Percentiles rank a stretch among this genome's conserved stretches.
These are phyloP conservation scores for Penicillium dipodomyicola DNA, from an alignment of 495 filamentous ascomycete species.

Conservation along the genomic window DNA sequence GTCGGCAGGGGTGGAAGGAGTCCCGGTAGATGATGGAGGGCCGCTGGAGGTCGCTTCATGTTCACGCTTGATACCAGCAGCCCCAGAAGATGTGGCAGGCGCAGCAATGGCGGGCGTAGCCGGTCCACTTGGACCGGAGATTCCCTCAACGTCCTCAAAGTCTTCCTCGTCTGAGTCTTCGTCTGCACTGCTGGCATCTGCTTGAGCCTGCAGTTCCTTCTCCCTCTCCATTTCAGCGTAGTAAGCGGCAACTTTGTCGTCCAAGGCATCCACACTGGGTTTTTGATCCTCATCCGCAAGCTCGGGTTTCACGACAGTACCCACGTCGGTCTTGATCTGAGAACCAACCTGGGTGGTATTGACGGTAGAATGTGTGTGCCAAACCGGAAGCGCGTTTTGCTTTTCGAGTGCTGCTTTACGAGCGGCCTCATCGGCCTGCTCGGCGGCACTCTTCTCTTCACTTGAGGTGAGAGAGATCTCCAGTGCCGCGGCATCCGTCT, in stretches of 20 bases:
- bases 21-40: conserved; percentile 42
- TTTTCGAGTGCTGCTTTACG: conserved; percentile 71
- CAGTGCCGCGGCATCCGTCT: conserved; percentile 67
- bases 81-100: conserved; percentile 20
- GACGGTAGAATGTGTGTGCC: conserved; percentile 88
- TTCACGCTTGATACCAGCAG: conserved; percentile 40
- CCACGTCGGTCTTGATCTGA: conserved; percentile 37
- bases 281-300: conserved; percentile 57
- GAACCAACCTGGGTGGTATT: conserved; percentile 27
- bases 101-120: conserved; percentile 36
- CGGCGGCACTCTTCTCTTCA: conserved; percentile 70
- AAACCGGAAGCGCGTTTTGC: conserved; percentile 83
- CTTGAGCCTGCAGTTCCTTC: conserved; percentile 46
- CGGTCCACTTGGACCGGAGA: conserved; percentile 40
- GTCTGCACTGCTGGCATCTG: conserved; percentile 46
- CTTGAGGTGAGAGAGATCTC: conserved; percentile 73
- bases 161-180: conserved; percentile 51
- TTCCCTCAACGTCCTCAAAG: conserved; percentile 49
- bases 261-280: conserved; percentile 42
- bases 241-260: conserved; percentile 53
- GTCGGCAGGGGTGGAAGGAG: conserved; percentile 41
- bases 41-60: conserved; percentile 42
- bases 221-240: conserved; percentile 52
- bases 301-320: conserved; percentile 42
- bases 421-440: conserved; percentile 67